These are phyloP conservation scores for Fagopyrum esculentum DNA, from an alignment of 148 eudicot species.

Conservation along the genomic window DNA sequence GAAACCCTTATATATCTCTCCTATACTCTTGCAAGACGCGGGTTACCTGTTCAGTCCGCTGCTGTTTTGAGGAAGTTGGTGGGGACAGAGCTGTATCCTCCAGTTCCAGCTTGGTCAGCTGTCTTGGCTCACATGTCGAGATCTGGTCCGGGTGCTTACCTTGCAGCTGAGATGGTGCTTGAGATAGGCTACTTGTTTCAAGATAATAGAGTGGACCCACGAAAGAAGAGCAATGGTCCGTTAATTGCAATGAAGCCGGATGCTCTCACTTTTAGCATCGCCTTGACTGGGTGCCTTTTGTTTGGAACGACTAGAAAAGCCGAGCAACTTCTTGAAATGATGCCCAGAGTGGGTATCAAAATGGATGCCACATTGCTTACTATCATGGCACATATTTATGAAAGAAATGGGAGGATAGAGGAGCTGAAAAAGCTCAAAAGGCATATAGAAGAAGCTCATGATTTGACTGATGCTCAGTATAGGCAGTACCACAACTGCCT, in stretches of 20 bases:
- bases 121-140: conserved; percentile 67
- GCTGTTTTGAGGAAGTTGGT: conserved; percentile 68
- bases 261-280: conserved; percentile 45
- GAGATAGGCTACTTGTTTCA: conserved; percentile 85
- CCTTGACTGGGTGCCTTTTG: conserved; percentile 70
- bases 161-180: conserved; percentile 80
- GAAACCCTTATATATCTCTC: conserved; percentile 66
- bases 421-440: conserved; percentile 83
- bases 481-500: conserved; percentile 74
- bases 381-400: conserved; percentile 79
- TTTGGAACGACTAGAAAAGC: conserved; percentile 73
- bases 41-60: conserved; percentile 52
- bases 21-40: conserved; percentile 55
- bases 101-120: conserved; percentile 67
- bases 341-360: conserved; percentile 77
- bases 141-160: conserved; percentile 62
- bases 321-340: conserved; percentile 85
- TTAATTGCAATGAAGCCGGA: conserved; percentile 88
- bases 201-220: conserved; percentile 88
- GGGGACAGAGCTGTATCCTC: conserved; percentile 58
- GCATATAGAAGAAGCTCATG: conserved; percentile 64
- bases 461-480: conserved; percentile 55
- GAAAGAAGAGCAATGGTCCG: conserved; percentile 73
- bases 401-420: conserved; percentile 79
- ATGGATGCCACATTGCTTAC: conserved; percentile 56